Percentiles rank a stretch among this genome's conserved stretches.
Evolutionary conservation across 2,329 filamentous ascomycete genomes (phyloP).

Genomic region (Claviceps paspali): DNA sequence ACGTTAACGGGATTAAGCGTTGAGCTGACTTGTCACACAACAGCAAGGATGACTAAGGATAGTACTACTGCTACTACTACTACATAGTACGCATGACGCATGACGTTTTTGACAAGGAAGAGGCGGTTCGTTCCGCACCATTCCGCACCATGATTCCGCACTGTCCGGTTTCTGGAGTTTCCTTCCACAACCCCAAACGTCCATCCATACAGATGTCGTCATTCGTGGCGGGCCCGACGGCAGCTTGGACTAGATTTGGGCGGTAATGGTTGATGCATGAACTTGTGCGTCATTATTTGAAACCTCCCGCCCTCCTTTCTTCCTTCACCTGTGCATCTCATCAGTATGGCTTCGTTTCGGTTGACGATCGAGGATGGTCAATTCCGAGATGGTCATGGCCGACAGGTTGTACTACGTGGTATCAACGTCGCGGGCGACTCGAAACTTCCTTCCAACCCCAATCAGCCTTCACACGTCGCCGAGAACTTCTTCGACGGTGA

Average conservation of each 20-base stretch:
- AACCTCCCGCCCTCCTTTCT: neutral
- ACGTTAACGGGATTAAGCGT: too few species aligned
- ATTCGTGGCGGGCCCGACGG: neutral
- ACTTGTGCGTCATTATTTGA: neutral
- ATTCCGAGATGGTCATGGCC: constrained; percentile 68
- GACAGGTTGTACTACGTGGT: constrained; percentile 77
- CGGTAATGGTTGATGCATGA: neutral
- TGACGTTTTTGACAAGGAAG: too few species aligned
- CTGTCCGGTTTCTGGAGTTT: too few species aligned
- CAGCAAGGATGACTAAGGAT: too few species aligned
- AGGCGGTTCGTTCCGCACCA: too few species aligned
- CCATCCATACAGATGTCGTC: neutral
- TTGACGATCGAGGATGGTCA: constrained; percentile 72
- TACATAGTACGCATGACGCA: too few species aligned
- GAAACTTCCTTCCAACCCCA: constrained; percentile 71
- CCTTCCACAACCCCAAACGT: too few species aligned
- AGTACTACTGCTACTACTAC: too few species aligned
- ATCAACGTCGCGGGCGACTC: constrained; percentile 89
- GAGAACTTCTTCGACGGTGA: constrained; percentile 87
- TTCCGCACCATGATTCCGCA: too few species aligned
- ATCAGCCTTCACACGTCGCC: constrained; percentile 63
- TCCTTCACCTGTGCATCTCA: neutral
- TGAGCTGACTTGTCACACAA: too few species aligned
- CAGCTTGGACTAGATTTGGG: neutral
- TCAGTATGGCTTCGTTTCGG: constrained; percentile 54